Evolutionary conservation across 179 eudicot genomes (phyloP), one percentile per base, ranked within the genome.

Genomic region (Actinidia chinensis): DNA sequence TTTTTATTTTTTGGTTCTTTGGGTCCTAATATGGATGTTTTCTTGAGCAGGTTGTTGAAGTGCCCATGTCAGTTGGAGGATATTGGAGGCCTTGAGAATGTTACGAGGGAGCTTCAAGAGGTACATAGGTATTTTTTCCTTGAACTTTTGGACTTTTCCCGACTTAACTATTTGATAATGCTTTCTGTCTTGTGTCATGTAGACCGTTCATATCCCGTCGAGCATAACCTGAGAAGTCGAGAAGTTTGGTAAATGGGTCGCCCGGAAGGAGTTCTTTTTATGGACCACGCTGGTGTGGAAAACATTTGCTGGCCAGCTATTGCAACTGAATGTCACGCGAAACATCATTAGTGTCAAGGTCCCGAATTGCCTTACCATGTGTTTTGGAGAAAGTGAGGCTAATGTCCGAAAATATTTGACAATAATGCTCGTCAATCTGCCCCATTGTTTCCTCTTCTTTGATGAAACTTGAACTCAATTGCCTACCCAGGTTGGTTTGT

Each of bases 351-450:
- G 90, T 68, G 43, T 88, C 46, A 88, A 88, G 77, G 91, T 90
- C 72, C 91, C 89, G 18, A 90, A 87, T 50, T 80, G 86, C 78
- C 84, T 88, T 52, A 88, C 91, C 12, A 88, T 88, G 91, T 88
- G 91, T 89, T 88, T 88, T 71, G 91, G 91, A 50, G 91, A 89
- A 77, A 89, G 90, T 79, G 91, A 89, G 66, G 91, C 91, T 60
- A 89, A 89, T 80, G 90, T 87, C 4, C 47, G 90, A 28, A 89
- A 65, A 87, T 89, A 5, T 89, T 87, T 48, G 91, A 89, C 80
- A 89, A n/a, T n/a, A n/a, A 89, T 79, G 91, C 91, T 23, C 84
- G 88, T 13, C 81, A 75, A 58, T 89, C 91, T 6, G 91, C 91
- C 43, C 91, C 91, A 4, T 88, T n/a, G 90, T 76, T 90, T 88